Percentiles rank a stretch among this genome's conserved stretches.
These are phyloP conservation scores for Diutina neorugosa DNA, from an alignment of 1,139 yeast species.

Conservation along the genomic window DNA sequence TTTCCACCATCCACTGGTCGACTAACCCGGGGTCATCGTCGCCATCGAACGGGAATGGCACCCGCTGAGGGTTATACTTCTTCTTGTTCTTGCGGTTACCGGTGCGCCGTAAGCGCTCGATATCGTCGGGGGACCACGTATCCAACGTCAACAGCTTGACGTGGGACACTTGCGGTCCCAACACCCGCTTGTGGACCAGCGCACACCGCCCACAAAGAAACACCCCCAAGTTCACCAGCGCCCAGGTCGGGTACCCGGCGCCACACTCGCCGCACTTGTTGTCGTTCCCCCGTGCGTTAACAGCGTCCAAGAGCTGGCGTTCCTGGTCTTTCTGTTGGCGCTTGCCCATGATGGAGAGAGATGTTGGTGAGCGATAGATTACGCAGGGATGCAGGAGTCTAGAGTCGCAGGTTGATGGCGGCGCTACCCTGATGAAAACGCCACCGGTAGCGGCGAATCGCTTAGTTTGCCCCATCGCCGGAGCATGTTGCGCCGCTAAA, in stretches of 20 bases:
- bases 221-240: conserved; percentile 40
- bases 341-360: conserved; percentile 14
- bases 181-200: conserved; percentile 54
- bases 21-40: conserved; percentile 39
- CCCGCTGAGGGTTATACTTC: conserved; percentile 49
- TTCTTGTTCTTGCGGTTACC: conserved; percentile 56
- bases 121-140: conserved; percentile 53
- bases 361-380: not conserved
- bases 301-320: conserved; percentile 30
- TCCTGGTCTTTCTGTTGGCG: conserved; percentile 26
- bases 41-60: conserved; percentile 61
- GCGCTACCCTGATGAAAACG: not conserved
- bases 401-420: not conserved
- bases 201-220: conserved; percentile 75
- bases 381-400: not conserved
- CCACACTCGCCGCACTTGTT: conserved; percentile 72
- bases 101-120: conserved; percentile 44
- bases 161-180: conserved; percentile 40
- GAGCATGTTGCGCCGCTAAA: not conserved
- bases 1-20: conserved; percentile 40
- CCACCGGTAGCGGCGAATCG: not conserved
- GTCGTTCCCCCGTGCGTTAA: conserved; percentile 26
- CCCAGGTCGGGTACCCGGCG: conserved; percentile 49
- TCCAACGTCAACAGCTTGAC: conserved; percentile 79
- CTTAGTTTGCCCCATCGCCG: not conserved